Evolutionary conservation across 768 basidiomycete genomes (phyloP), one percentile per base, ranked within the genome.

Genomic region (Clitopilus passeckerianus): DNA sequence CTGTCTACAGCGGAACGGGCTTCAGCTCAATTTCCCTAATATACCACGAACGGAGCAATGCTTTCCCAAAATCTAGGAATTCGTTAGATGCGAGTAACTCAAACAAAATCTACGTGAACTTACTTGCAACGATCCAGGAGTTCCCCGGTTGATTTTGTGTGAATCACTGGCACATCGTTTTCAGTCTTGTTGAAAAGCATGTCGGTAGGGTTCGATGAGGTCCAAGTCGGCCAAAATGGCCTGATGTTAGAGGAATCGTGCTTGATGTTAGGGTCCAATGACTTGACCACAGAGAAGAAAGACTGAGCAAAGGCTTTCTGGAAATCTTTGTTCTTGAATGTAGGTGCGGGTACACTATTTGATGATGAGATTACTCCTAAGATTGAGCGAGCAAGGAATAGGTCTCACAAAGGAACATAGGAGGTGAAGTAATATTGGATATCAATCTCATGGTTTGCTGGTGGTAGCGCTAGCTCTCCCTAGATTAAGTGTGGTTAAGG

Each of bases 141-240:
- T 0, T 61, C 66, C 8, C 22, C 44, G 1, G 72, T 64, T 1
- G 79, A 76, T 56, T 61, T 63, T 14, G 70, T 58, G 15, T 69
- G 61, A 5, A 82, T 66, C 44, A 72, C 67, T 0, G 78, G 68
- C 22, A 56, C 56, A 27, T 65, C 67, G 0, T 60, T 63, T 23
- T 60, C 71, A 1, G 78, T 79, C 57, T 65, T 60, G 61, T 80
- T 82, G 64, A 82, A 84, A 6, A 81, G 56, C 77, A 84, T 81
- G 67, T 82, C 80, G 3, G 61, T 63, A 5, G 60, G 62, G 2
- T 61, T 66, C 1, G 53, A 54, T 69, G 71, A 78, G 3, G 43
- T 54, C 0, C 54, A 57, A 9, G 12, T 50, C 12, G 46, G 46
- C 76, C 77, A 80, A 0, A 27, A 23, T 16, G 78, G 79, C 0